A percentile compares a stretch with the other conserved stretches of the same genome.
These are phyloP conservation scores for Pseudogymnoascus sp. DNA, from an alignment of 2,329 filamentous ascomycete genomes.

Conservation along the genomic window DNA sequence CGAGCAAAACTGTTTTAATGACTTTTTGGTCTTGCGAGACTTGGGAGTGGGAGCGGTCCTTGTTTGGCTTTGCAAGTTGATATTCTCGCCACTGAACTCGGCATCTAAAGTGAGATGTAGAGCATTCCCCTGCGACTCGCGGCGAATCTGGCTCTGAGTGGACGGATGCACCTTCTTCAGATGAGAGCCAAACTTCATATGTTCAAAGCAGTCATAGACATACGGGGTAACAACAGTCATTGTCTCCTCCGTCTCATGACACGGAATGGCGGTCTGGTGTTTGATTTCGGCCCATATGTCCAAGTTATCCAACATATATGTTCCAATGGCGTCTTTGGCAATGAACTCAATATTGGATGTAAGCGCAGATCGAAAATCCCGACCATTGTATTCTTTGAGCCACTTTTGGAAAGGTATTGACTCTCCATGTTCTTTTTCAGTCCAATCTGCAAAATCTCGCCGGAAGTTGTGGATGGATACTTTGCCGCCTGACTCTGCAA, in stretches of 20 bases:
- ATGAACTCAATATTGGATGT: constrained; percentile 55
- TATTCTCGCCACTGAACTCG: neutral
- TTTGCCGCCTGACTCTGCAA: constrained; percentile 15
- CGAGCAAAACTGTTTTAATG: constrained; percentile 20
- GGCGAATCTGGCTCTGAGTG: constrained; percentile 23
- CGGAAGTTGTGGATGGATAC: constrained; percentile 51
- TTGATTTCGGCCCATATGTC: constrained; percentile 32
- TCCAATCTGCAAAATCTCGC: constrained; percentile 49
- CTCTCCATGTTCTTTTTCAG: constrained; percentile 36
- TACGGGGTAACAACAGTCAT: constrained; percentile 64
- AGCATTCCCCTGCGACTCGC: constrained; percentile 12
- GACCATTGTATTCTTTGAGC: constrained; percentile 39
- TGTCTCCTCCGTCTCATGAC: constrained; percentile 20
- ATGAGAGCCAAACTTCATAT: constrained; percentile 50
- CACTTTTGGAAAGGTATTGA: constrained; percentile 43
- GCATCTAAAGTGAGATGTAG: constrained; percentile 12
- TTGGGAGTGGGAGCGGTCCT: neutral
- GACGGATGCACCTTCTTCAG: constrained; percentile 35
- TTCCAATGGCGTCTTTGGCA: constrained; percentile 52
- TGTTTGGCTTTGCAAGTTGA: neutral
- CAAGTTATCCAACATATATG: constrained; percentile 32
- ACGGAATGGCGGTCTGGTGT: constrained; percentile 24
- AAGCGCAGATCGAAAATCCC: constrained; percentile 57
- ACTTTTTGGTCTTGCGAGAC: neutral
- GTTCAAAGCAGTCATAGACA: constrained; percentile 53